These are phyloP conservation scores for Achaetomium macrosporum DNA, from an alignment of 2,329 filamentous ascomycete species.

Conservation along the genomic window DNA sequence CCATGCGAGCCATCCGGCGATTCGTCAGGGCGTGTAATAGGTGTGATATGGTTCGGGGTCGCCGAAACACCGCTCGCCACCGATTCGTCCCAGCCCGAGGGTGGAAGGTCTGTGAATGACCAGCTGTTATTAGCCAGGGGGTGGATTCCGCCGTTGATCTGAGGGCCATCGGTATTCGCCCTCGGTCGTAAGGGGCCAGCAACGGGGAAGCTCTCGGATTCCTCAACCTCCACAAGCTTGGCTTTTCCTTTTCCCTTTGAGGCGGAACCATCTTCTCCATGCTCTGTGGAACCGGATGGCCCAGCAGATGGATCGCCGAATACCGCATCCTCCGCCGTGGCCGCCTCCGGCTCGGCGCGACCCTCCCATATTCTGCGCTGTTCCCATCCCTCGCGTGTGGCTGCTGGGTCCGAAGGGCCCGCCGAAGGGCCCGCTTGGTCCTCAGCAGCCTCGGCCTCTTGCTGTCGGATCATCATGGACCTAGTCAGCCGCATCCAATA, in stretches of 20 bases:
- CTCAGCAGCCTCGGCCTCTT: background rate
- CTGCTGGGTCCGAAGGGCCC: background rate
- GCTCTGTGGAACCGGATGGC: background rate
- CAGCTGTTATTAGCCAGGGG: constrained; percentile 56
- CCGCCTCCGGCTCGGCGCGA: too few relatives aligned
- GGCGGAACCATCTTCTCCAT: background rate
- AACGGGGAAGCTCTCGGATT: constrained; percentile 1
- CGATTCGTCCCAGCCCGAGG: background rate
- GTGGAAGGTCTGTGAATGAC: constrained; percentile 45
- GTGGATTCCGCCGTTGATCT: constrained; percentile 38
- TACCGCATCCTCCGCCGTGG: too few relatives aligned
- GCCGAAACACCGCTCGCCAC: too few relatives aligned
- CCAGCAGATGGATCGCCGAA: background rate
- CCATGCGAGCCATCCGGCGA: too few relatives aligned
- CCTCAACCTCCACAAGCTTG: constrained; percentile 4
- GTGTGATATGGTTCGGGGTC: too few relatives aligned
- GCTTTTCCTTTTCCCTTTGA: constrained; percentile 3
- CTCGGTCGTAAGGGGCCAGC: constrained; percentile 38
- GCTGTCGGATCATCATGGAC: constrained; percentile 25
- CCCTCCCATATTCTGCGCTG: too few relatives aligned
- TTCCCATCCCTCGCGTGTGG: too few relatives aligned
- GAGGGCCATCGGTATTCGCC: constrained; percentile 53
- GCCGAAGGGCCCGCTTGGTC: background rate
- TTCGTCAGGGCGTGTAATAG: too few relatives aligned
- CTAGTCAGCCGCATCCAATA: constrained; percentile 54